Conservation (phyloP, 352 stramenopile species). For the Globisporangium spiculum region DNA sequence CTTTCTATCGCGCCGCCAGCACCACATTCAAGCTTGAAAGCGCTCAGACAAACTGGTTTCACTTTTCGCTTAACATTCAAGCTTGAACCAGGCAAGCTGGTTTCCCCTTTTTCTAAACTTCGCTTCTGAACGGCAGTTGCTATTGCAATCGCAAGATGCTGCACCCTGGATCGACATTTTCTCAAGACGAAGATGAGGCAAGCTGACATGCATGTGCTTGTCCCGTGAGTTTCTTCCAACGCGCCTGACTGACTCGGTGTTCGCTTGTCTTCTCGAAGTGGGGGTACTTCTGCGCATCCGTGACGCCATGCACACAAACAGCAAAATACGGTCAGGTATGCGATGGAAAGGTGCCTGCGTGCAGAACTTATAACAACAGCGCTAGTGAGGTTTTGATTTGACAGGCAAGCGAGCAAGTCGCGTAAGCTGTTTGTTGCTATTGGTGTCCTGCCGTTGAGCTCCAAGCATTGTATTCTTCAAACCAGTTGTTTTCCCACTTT, state of each 20-base stretch:
- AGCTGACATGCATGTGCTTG: not conserved
- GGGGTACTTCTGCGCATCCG: not conserved
- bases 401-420: too few species aligned
- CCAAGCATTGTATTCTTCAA: too few species aligned
- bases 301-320: not conserved
- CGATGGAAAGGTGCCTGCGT: not conserved
- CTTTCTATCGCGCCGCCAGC: not conserved
- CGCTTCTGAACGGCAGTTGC: too few species aligned
- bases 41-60: not conserved
- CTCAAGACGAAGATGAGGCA: not conserved
- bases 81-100: too few species aligned
- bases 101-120: too few species aligned
- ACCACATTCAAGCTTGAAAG: not conserved
- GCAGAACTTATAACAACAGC: not conserved
- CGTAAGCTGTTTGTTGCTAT: too few species aligned
- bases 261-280: not conserved
- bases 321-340: not conserved
- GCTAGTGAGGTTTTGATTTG: not conserved
- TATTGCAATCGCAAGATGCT: not conserved
- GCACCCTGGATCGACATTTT: not conserved
- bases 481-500: too few species aligned
- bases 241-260: not conserved
- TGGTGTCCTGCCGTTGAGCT: too few species aligned
- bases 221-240: not conserved
- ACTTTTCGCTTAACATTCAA: not conserved